phyloP scores from a whole-genome alignment of 805 yeast species.

The Lipomyces japonicus region DNA sequence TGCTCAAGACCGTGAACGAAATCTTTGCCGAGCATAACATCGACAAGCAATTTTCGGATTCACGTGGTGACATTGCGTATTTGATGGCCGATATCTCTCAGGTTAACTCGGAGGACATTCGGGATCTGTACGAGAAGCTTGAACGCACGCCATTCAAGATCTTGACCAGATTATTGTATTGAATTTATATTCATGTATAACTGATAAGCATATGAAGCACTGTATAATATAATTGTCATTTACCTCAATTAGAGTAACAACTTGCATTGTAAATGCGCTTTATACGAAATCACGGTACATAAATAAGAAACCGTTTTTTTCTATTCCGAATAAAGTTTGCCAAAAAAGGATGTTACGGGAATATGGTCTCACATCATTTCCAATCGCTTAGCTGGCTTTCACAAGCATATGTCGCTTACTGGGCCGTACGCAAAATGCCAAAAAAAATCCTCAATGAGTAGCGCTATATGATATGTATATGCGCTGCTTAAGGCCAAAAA shows the following conservation, averaged over 20 bases:
- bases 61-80: conserved; percentile 93
- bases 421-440: no score
- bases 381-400: no score
- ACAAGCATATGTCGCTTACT: no score
- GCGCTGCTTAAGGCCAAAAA: background rate
- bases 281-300: no score
- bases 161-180: conserved; percentile 84
- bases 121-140: conserved; percentile 74
- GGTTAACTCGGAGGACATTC: conserved; percentile 78
- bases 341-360: background rate
- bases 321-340: background rate
- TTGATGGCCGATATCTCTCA: conserved; percentile 95
- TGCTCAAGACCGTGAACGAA: conserved; percentile 93
- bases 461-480: background rate
- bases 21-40: conserved; percentile 91
- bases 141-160: conserved; percentile 88
- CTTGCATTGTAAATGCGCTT: no score
- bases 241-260: no score
- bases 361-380: background rate
- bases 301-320: no score
- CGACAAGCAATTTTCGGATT: conserved; percentile 97
- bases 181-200: no score
- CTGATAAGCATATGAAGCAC: no score
- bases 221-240: no score
- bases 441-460: background rate